Evolutionary conservation across 1,284 basidiomycete species (phyloP), one percentile per base, ranked within the genome.

Genomic region (Erythrobasidium hasegawianum): DNA sequence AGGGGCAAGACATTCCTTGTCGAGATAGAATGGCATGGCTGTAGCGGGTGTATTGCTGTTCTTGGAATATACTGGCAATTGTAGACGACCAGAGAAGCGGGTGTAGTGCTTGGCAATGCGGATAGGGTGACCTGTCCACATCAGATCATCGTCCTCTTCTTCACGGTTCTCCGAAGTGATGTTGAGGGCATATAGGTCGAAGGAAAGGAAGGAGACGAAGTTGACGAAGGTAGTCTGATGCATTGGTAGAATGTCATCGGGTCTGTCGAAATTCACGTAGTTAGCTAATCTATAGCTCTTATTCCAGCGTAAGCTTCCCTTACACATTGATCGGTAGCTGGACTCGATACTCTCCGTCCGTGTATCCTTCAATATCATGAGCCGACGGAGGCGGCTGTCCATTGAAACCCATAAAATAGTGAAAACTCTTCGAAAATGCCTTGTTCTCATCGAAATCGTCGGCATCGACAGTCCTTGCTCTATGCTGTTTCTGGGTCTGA

Each of bases 181-280:
- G 16, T 47, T 24, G 43, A 47, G n/a, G 22, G 20, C 29, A 54
- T 62, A 62, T 18, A 62, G 49, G 49, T 62, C 59, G 43, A 62
- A 40, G 47, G 3, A 38, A 22, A 62, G 29, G 39, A 53, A 41
- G 38, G 27, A 54, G 18, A 49, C 53, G 59, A 52, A 61, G 38
- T 54, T 54, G 50, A 54, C 53, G 59, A 54, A 62, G 33, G 59
- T 62, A 9, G 59, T 62, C 20, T 55, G 49, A 62, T 62, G 50
- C 40, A 38, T 40, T 26, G 59, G 52, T 54, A 62, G 49, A 39
- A 53, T 41, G n/a, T n/a, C 41, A 11, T 49, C 18, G 27, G 58
- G 58, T 24, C 58, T 59, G 47, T 49, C 29, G 38, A 13, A 11
- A 26, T 33, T 33, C 33, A 33, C 33, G 5, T 33, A 11, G 5